Base-by-base conservation (phyloP, 306 rosid species). In the Echinosophora koreensis region DNA sequence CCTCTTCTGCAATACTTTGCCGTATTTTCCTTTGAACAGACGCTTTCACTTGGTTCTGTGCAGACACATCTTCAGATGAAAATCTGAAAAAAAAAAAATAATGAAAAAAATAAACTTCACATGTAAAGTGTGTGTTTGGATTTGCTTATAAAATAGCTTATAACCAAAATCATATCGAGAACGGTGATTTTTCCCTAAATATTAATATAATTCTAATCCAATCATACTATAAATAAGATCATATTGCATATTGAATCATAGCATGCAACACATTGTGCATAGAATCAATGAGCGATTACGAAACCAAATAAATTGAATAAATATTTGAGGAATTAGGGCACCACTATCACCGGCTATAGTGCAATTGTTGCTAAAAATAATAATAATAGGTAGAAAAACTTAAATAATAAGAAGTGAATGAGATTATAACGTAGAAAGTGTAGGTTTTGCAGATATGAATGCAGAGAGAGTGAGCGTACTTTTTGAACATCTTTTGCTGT, bases 1-100 rank as follows among this genome's bases (percentile, higher is more conserved):
- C 98, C 96, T 95, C 98, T 57, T 95, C 98, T 0, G 98, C 98
- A 81, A 95, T 95, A 70, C 98, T 95, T 82, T 95, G 98, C 17
- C 92, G 85, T 73, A 95, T 95, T 86, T 77, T 95, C 47, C 98
- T 87, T 71, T 95, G 97, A 55, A 95, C 97, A 27, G 97, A 95
- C 5, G 98, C 98, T 87, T 95, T 95, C 69, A 92, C 98, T 91
- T 95, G 98, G 78, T 95, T 95, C 85, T 95, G 98, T 68, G 93
- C 98, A 77, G 98, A 95, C 13, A 95, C 97, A 5, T 95, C 97
- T 79, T 95, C 98, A 37, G 89, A 56, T 17, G 97, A 92, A 84
- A 95, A 95, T 74, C 97, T 95, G 82, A 57, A 77, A 27, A 55
- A 57, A 2, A 1, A 5, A 37, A 42, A 42, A 9, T 1, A 42